Conservation (phyloP, 257 asterid genomes). For the Linaria vulgaris region DNA sequence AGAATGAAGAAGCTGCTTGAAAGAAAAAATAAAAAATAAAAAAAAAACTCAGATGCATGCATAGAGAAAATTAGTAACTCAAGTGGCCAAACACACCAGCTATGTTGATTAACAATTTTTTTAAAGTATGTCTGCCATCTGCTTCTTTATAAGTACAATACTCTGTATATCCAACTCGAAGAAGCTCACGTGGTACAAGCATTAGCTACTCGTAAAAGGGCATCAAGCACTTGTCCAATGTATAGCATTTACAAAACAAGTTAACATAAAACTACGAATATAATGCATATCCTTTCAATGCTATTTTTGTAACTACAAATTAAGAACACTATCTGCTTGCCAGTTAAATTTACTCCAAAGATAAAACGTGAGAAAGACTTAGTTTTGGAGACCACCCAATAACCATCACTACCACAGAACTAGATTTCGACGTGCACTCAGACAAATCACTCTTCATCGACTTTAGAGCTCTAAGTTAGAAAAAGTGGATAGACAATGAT, state of each 20-base stretch:
- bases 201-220: neutral
- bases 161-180: neutral
- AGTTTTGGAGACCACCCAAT: neutral
- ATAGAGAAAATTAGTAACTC: neutral
- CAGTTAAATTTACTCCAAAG: neutral
- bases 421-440: neutral
- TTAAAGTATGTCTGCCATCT: constrained; percentile 1
- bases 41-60: neutral
- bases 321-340: neutral
- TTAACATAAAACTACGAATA: neutral
- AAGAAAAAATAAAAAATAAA: too few species aligned
- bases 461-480: neutral
- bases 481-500: neutral
- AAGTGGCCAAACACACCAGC: constrained; percentile 8
- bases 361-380: too few species aligned
- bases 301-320: neutral
- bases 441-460: neutral
- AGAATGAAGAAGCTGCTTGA: neutral
- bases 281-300: neutral
- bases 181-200: neutral
- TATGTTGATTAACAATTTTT: neutral
- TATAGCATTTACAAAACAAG: neutral
- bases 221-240: neutral
- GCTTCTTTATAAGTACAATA: neutral
- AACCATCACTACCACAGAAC: neutral